A percentile compares a stretch with the other conserved stretches of the same genome.
These are phyloP conservation scores for Ulota crispa DNA, from an alignment of 225 moss, liverwort and hornwort genomes.

Conservation along the genomic window DNA sequence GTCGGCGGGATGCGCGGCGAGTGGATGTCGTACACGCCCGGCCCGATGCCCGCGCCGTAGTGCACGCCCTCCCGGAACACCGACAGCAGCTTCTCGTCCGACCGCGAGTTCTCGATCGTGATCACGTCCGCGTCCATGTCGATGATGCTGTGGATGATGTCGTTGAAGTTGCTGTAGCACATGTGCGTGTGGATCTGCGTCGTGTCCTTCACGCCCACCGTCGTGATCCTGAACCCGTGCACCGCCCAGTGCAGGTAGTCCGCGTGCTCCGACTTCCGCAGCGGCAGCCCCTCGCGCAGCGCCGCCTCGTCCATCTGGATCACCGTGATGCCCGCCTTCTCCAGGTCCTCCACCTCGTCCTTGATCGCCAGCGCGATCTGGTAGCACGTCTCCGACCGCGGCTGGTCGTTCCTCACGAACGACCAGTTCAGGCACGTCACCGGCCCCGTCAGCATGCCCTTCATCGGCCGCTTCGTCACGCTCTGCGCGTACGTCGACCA, in stretches of 20 bases:
- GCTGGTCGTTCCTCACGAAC: constrained; percentile 86
- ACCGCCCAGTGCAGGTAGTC: constrained; percentile 84
- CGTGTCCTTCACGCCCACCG: constrained; percentile 34
- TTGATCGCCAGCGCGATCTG: constrained; percentile 90
- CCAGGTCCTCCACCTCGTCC: constrained; percentile 88
- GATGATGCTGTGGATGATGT: constrained; percentile 71
- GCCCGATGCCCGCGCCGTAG: constrained; percentile 81
- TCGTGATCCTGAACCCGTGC: constrained; percentile 52
- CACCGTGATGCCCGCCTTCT: constrained; percentile 70
- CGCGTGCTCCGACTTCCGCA: constrained; percentile 80
- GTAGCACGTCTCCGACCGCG: constrained; percentile 71
- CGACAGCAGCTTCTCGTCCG: constrained; percentile 87
- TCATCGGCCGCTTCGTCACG: constrained; percentile 76
- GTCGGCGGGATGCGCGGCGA: constrained; percentile 82
- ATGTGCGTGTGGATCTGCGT: constrained; percentile 46
- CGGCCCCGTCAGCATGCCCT: constrained; percentile 92
- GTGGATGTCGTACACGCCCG: constrained; percentile 93
- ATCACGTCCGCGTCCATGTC: constrained; percentile 98
- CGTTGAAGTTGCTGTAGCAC: constrained; percentile 47
- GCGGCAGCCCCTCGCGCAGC: constrained; percentile 74
- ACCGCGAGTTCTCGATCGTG: constrained; percentile 94
- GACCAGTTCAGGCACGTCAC: constrained; percentile 94
- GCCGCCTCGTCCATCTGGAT: constrained; percentile 95
- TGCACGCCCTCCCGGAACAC: constrained; percentile 71
- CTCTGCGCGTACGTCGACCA: constrained; percentile 76